Evolutionary conservation across 352 stramenopile species (phyloP), one percentile per base, ranked within the genome.

Genomic region (Globisporangium viniferum): DNA sequence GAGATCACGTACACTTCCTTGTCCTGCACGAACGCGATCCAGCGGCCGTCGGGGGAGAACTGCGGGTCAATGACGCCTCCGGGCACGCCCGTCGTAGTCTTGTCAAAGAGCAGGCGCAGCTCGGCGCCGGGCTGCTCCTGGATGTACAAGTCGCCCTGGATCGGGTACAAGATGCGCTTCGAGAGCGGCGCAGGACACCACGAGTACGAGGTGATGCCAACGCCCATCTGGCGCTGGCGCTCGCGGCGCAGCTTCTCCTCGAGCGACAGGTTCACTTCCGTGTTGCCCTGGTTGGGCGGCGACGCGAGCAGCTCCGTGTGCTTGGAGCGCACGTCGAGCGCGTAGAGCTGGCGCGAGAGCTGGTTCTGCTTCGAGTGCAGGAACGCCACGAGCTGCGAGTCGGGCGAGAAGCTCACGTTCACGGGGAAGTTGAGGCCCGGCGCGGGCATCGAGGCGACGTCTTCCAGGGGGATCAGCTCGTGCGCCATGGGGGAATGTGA

Each of bases 21-120:
- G 70, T 97, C 85, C 64, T 93, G 88, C 33, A 98, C 93, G 79
- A 99, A 99, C 12, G 94, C 96, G 53, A 99, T 93, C 73, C 93
- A 91, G 24, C 79, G 76, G 22, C 95, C 95, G 64, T 99, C 91
- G 5, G 95, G 95, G 10, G 89, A 98, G 67, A 91, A 91, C 69
- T 98, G 93, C 60, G 97, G 89, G 75, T 99, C 96, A 61, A 99
- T 97, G 41, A 91, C 92, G 18, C 86, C 85, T 27, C 91, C 90
- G 15, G 74, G 78, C 1, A 73, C 80, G 7, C 83, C 84, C 2
- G 87, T 91, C 5, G 83, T 86, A 20, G 71, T 78, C 69, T 97
- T 97, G 71, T 97, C 88, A 63, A 97, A 97, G 24, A 97, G 79
- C 63, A 97, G 69, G 59, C 85, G 76, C 10, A 96, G 69, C 61